Percentiles rank a stretch among this genome's conserved stretches.
These are phyloP conservation scores for Onygenales sp. DNA, from an alignment of 2,329 filamentous ascomycete genomes.

Conservation along the genomic window DNA sequence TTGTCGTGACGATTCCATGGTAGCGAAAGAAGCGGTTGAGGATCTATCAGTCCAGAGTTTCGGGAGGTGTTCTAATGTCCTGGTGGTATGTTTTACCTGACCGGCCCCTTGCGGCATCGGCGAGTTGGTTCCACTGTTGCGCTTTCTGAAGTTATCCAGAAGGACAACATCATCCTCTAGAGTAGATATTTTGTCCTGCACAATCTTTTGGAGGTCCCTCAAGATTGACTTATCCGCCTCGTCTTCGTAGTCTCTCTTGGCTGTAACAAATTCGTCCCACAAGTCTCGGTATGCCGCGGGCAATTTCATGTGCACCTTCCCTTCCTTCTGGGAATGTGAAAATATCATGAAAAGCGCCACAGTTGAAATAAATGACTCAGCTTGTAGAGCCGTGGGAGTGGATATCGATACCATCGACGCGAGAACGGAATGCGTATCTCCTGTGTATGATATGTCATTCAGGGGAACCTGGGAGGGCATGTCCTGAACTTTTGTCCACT, in stretches of 20 bases:
- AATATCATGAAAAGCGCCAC: constrained; percentile 74
- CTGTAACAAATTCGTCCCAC: constrained; percentile 67
- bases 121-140: constrained; percentile 21
- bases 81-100: constrained; percentile 13
- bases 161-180: constrained; percentile 67
- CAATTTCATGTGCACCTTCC: constrained; percentile 71
- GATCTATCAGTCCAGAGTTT: constrained; percentile 45
- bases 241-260: constrained; percentile 62
- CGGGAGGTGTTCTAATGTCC: constrained; percentile 33
- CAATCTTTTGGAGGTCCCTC: constrained; percentile 47
- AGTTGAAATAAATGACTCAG: constrained; percentile 78
- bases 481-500: constrained; percentile 68
- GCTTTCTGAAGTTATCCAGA: constrained; percentile 61
- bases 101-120: neutral
- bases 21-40: constrained; percentile 52
- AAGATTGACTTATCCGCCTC: constrained; percentile 59
- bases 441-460: constrained; percentile 32
- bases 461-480: constrained; percentile 34
- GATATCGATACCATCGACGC: constrained; percentile 69
- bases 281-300: constrained; percentile 75
- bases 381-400: constrained; percentile 67
- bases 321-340: constrained; percentile 67
- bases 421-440: constrained; percentile 40
- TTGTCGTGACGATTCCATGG: constrained; percentile 69
- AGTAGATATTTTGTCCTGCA: constrained; percentile 26